Evolutionary conservation across 2,329 filamentous ascomycete species (phyloP).

Genomic region (Ceratocystis ficicola): DNA sequence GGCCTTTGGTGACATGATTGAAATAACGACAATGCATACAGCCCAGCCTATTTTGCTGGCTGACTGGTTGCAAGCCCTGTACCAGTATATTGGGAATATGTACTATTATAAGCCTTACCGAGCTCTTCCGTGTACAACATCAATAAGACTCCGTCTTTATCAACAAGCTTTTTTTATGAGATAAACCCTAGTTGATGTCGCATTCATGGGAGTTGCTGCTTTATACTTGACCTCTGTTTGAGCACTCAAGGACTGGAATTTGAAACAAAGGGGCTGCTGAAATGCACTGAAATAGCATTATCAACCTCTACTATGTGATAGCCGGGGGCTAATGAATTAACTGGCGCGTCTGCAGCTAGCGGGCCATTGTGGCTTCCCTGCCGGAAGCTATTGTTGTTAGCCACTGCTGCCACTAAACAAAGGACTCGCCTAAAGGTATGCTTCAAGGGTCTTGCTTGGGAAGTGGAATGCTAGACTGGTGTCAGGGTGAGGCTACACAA

Average conservation of each 20-base stretch:
- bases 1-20: neutral
- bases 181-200: neutral
- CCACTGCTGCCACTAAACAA: neutral
- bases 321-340: neutral
- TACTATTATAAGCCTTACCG: neutral
- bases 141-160: constrained; percentile 11
- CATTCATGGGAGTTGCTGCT: neutral
- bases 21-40: neutral
- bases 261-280: constrained; percentile 9
- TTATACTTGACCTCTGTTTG: neutral
- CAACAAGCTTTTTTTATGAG: neutral
- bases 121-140: constrained; percentile 19
- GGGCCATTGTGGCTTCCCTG: constrained; percentile 3
- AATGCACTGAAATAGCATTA: neutral
- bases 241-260: neutral
- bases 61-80: constrained; percentile 13
- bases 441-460: neutral
- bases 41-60: neutral
- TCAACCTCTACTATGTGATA: neutral
- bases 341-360: neutral
- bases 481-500: neutral
- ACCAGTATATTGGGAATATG: constrained; percentile 19
- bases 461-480: neutral
- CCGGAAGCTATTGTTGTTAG: neutral
- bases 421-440: neutral